Evolutionary conservation across 768 basidiomycete genomes (phyloP), one percentile per base, ranked within the genome.

Genomic region (Kwoniella pini): DNA sequence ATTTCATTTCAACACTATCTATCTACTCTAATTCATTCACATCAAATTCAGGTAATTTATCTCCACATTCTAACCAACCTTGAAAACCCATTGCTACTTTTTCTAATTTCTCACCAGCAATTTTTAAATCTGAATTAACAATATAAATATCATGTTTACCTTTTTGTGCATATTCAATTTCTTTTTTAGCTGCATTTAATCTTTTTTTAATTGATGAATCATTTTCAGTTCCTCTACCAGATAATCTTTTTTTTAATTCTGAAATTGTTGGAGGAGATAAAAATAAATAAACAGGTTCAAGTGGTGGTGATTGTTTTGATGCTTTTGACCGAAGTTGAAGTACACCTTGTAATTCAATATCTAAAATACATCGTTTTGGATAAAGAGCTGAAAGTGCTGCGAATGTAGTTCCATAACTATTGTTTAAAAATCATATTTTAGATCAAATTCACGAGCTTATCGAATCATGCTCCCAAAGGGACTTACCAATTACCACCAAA

Each of bases 341-440:
- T 62, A 98, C 90, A 50, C 95, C 95, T 91, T 98, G 94, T 10
- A 89, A 87, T 72, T 98, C 95, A 60, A 98, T 98, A 76, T 98
- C 95, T 38, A 98, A 84, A 60, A 98, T 87, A 76, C 95, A 97
- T 12, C 91, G 85, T 63, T 84, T 85, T 15, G 90, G 91, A 2
- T 83, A 81, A 26, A 96, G 87, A 28, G 83, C 82, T 31, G 82
- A 80, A 28, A 98, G 85, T 21, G 92, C 86, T 63, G 85, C 82
- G 63, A 87, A 86, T 67, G 88, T 91, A 4, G 93, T 95, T n/a
- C 94, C 94, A 73, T 98, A 98, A 69, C 74, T 76, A 44, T 28
- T n/a, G n/a, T n/a, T n/a, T n/a, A n/a, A n/a, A n/a, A n/a, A n/a
- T n/a, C n/a, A n/a, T n/a, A n/a, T n/a, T n/a, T n/a, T n/a, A n/a